Conservation (phyloP, 2,329 filamentous ascomycete species). For the Colletotrichum sp. region DNA sequence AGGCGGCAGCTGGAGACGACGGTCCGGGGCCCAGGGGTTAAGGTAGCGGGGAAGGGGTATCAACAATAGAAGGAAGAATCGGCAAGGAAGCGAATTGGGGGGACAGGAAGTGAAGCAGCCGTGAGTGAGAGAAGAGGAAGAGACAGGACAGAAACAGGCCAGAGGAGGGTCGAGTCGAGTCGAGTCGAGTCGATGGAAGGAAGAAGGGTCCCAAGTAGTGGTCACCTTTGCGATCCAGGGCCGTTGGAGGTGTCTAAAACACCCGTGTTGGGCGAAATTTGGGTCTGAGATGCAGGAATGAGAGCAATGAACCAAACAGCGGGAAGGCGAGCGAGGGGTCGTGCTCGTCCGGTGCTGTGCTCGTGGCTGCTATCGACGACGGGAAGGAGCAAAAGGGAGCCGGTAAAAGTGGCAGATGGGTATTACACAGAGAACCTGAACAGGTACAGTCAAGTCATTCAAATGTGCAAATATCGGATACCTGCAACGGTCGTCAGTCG, state of each 20-base stretch:
- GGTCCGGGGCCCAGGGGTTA: not conserved
- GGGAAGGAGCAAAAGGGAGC: not conserved
- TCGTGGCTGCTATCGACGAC: not conserved
- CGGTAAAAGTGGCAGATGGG: not conserved
- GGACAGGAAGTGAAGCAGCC: not conserved
- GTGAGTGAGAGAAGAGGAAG: not conserved
- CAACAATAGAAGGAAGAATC: slow-evolving; percentile 15
- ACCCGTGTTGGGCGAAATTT: not conserved
- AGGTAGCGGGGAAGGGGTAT: slow-evolving; percentile 5
- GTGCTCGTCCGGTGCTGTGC: not conserved
- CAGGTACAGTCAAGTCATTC: not conserved
- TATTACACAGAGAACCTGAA: not conserved
- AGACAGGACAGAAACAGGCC: not conserved
- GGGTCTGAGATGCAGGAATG: not conserved
- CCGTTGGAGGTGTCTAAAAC: not conserved
- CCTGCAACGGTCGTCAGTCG: not conserved
- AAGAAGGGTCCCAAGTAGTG: not conserved
- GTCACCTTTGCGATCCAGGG: not conserved
- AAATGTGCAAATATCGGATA: not conserved
- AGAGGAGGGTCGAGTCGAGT: not conserved
- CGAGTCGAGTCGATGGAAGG: not conserved
- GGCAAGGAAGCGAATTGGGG: not conserved
- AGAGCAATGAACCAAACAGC: not conserved
- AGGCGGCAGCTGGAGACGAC: not conserved
- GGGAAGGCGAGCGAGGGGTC: not conserved